phyloP scores from a whole-genome alignment of 2,329 filamentous ascomycete species.

The Leptosphaerulina australis region DNA sequence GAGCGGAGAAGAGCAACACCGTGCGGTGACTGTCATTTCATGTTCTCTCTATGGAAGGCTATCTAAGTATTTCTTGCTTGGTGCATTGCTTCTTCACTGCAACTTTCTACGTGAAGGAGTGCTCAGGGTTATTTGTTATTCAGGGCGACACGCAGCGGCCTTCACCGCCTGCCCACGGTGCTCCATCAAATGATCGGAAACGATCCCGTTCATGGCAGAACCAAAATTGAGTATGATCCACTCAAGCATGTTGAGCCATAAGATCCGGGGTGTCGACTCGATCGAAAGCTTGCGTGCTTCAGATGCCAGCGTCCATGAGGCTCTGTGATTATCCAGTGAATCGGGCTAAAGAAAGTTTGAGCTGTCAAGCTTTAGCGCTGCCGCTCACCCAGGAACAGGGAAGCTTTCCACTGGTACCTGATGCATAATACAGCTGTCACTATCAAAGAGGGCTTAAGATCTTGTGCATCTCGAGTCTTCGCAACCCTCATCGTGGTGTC shows the following conservation, averaged over 20 bases:
- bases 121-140: constrained; percentile 11
- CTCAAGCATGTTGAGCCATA: constrained; percentile 3
- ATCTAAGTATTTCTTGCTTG: background rate
- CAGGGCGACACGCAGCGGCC: constrained; percentile 4
- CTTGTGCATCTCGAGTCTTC: background rate
- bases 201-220: constrained; percentile 14
- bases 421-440: constrained; percentile 2
- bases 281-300: constrained; percentile 19
- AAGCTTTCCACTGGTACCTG: constrained; percentile 1
- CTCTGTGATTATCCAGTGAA: constrained; percentile 26
- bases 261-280: constrained; percentile 19
- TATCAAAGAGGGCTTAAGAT: background rate
- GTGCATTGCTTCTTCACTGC: background rate
- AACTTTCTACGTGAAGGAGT: constrained; percentile 10
- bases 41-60: background rate
- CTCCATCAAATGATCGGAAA: constrained; percentile 21
- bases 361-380: constrained; percentile 25
- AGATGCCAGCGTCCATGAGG: constrained; percentile 25
- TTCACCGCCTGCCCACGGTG: constrained; percentile 19
- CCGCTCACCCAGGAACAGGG: constrained; percentile 22
- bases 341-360: constrained; percentile 26
- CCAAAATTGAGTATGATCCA: constrained; percentile 18
- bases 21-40: background rate
- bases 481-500: background rate
- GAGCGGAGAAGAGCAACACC: background rate